These are phyloP conservation scores for Diaporthe citri DNA, from an alignment of 2,329 filamentous ascomycete species.

Conservation along the genomic window DNA sequence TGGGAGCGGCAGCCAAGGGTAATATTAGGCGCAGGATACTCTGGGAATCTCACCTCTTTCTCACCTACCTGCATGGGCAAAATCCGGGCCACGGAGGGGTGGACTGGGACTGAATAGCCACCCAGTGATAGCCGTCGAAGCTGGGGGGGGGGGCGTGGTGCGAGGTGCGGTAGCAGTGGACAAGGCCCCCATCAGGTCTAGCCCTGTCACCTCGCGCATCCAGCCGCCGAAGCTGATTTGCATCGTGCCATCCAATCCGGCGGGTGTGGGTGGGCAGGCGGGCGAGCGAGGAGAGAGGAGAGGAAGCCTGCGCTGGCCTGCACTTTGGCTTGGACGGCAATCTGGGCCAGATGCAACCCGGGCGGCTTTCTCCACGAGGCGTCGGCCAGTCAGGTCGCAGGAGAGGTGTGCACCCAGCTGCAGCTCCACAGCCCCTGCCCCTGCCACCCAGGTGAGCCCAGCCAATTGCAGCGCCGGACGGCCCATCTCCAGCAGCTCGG, in stretches of 20 bases:
- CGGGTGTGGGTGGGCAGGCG: not conserved
- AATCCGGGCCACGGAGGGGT: constrained; percentile 10
- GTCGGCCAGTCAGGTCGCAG: constrained; percentile 24
- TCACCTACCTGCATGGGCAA: constrained; percentile 17
- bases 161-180: constrained; percentile 12
- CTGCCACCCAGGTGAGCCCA: constrained; percentile 20
- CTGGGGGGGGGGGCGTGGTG: not conserved
- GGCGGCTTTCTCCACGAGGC: constrained; percentile 32
- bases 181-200: constrained; percentile 15
- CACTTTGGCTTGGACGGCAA: not conserved
- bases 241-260: constrained; percentile 32
- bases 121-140: constrained; percentile 16
- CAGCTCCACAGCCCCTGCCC: constrained; percentile 32
- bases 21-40: constrained; percentile 36
- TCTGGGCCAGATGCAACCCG: constrained; percentile 22
- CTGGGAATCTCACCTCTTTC: constrained; percentile 34
- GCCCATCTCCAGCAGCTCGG: constrained; percentile 22
- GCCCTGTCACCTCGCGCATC: constrained; percentile 30
- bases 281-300: not conserved
- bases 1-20: constrained; percentile 35
- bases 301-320: no score
- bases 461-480: constrained; percentile 16
- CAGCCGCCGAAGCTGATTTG: constrained; percentile 32
- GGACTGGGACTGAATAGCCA: constrained; percentile 1
- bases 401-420: constrained; percentile 21